Evolutionary conservation across 495 filamentous ascomycete genomes (phyloP), one percentile per base, ranked within the genome.

Genomic region (Antarctomyces pellizariae): DNA sequence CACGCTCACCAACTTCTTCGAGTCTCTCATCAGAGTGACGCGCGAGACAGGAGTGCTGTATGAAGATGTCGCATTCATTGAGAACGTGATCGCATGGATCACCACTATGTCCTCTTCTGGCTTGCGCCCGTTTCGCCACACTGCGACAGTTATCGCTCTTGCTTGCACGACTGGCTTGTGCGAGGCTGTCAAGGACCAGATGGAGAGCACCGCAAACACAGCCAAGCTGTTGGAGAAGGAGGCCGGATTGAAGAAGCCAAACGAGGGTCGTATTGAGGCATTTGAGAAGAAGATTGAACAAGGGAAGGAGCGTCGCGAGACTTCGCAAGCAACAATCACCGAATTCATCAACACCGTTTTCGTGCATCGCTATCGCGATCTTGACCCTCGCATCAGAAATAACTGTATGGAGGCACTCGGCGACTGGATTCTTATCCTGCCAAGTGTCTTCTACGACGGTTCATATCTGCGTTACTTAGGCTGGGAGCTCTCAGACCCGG

Each of bases 321-420:
- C 55, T 2, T 53, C 78, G 25, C 64, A 82, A 36, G 56, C 54
- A 1, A 59, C 66, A 28, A 64, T 92, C 24, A 70, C 70, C 32
- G 74, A 84, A 38, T 69, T 76, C 28, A 82, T 93, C 35, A 74
- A 91, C 30, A 72, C 75, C 8, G 67, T 93, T 15, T 97, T 86
- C 37, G 69, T 91, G 16, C 82, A 95, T 46, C 75, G 86, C 14
- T 95, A 93, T 45, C 77, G 86, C 18, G 86, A 97, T 36, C 63
- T 93, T 12, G 86, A 97, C 46, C 62, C 76, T 1, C 73, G 57
- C 33, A 90, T 97, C 28, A 66, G 86, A 18, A 62, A 67, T 2
- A 79, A 90, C 33, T 90, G 80, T 40, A 64, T 90, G 23, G 62
- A 69, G 27, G 77, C 78, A 5, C 57, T 97, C 13, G 78, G 80